Evolutionary conservation across 2,329 filamentous ascomycete species (phyloP).

Genomic region (Microdochium paspali): DNA sequence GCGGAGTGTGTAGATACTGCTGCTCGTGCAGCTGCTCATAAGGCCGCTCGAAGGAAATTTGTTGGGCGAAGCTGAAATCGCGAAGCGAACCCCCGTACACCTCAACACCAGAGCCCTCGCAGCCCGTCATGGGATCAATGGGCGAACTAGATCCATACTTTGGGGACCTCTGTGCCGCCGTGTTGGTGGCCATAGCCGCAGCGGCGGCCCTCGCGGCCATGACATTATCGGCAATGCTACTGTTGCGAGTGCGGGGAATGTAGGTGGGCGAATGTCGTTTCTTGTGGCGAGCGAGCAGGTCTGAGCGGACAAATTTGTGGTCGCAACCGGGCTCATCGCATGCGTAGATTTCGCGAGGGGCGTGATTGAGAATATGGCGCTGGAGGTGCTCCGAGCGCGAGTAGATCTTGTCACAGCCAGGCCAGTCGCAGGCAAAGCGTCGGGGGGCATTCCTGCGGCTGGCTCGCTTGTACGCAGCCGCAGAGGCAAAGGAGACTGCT

Average conservation of each 20-base stretch:
- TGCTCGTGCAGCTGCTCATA: not conserved
- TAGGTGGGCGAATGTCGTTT: slow-evolving; percentile 53
- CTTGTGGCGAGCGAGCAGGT: slow-evolving; percentile 61
- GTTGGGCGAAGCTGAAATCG: not conserved
- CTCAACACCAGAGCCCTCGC: not conserved
- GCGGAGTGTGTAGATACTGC: not conserved
- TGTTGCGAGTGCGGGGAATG: slow-evolving; percentile 38
- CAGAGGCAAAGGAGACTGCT: slow-evolving; percentile 1
- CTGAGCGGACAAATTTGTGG: slow-evolving; percentile 69
- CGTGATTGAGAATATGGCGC: slow-evolving; percentile 74
- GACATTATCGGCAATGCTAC: slow-evolving; percentile 30
- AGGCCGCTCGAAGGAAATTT: not conserved
- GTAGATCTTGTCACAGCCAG: slow-evolving; percentile 70
- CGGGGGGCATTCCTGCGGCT: slow-evolving; percentile 40
- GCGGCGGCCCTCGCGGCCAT: slow-evolving; percentile 10
- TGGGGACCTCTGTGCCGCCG: not conserved
- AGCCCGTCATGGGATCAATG: not conserved
- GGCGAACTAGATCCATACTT: not conserved
- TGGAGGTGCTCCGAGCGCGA: slow-evolving; percentile 75
- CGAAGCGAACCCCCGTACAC: not conserved
- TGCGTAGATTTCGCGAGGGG: slow-evolving; percentile 68
- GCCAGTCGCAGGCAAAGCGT: slow-evolving; percentile 55
- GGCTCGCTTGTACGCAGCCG: slow-evolving; percentile 35
- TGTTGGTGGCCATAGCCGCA: slow-evolving; percentile 14
- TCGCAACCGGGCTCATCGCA: slow-evolving; percentile 70